Conservation (phyloP, 2,329 filamentous ascomycete genomes). For the Neophaeococcomyces aloes region DNA sequence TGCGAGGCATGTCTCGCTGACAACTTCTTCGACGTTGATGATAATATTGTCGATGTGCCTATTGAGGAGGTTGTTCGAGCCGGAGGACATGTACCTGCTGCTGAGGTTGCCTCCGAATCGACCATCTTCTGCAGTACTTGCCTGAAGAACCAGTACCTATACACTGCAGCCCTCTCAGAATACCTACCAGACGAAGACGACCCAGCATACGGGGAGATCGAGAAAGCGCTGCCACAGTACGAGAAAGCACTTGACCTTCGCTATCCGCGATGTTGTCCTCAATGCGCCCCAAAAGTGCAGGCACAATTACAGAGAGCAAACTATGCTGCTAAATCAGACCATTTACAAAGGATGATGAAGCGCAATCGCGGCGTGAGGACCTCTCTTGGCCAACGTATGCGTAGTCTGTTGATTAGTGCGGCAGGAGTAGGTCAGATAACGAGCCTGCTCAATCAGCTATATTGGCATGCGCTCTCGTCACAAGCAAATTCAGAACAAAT, state of each 20-base stretch:
- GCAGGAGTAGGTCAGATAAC: constrained; percentile 35
- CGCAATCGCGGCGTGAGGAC: constrained; percentile 31
- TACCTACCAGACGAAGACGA: constrained; percentile 61
- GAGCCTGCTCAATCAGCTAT: constrained; percentile 34
- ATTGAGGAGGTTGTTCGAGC: constrained; percentile 43
- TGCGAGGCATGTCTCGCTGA: constrained; percentile 72
- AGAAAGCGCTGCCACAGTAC: constrained; percentile 59
- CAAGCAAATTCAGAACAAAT: constrained; percentile 19
- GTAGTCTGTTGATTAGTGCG: constrained; percentile 31
- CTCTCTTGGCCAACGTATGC: constrained; percentile 32
- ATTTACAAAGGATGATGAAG: constrained; percentile 64
- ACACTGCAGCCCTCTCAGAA: constrained; percentile 64
- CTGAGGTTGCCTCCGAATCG: constrained; percentile 25
- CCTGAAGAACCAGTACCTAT: constrained; percentile 77
- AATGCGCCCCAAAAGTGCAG: constrained; percentile 66
- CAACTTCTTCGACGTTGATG: constrained; percentile 84
- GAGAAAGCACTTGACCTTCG: constrained; percentile 62
- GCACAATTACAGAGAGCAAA: constrained; percentile 58
- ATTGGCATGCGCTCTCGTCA: constrained; percentile 32
- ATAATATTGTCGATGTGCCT: constrained; percentile 81
- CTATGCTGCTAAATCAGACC: constrained; percentile 76
- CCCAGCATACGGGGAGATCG: constrained; percentile 58
- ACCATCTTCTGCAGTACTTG: constrained; percentile 64
- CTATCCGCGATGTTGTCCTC: constrained; percentile 79
- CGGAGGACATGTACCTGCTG: constrained; percentile 32